Evolutionary conservation across 176 grass and related monocot species (phyloP), one percentile per base, ranked within the genome.

Genomic region (Paspalum notatum): DNA sequence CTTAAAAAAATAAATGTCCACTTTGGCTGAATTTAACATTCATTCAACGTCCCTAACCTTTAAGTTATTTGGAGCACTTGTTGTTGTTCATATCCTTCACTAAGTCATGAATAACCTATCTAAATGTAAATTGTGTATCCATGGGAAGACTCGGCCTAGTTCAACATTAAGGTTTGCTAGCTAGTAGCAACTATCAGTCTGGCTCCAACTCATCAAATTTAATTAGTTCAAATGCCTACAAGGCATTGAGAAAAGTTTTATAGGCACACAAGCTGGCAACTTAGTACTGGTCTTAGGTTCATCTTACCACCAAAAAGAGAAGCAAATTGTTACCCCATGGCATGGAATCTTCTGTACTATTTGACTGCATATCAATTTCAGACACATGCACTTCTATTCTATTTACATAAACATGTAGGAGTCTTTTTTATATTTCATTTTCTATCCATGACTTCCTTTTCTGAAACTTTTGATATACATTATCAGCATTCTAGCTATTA

Each of bases 311-410:
- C 42, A 45, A 68, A 47, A 14, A 9, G 45, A 26, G 21, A 7
- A 48, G 21, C 3, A 52, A 53, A 37, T 1, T 52, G 37, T 6
- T 4, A 20, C 3, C 46, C 16, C 0, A 2, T 50, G 45, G 22
- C 13, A 50, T 38, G 15, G 12, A 72, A 9, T 17, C 47, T 62
- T 24, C 43, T 24, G 12, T 11, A 48, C 14, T 49, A 71, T 16
- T 71, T 70, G 16, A 69, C 52, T 27, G 17, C 52, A 59, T 26
- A 48, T 49, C 60, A 59, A 14, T 26, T 81, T n/a, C 25, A 71
- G 13, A 2, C 52, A 15, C 53, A 40, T 38, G 16, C 16, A 25
- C 66, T 37, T 45, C 32, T 32, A 32, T 57, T 68, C 57, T 55
- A 44, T 71, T 41, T 48, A 20, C 26, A 47, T 47, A 17, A 11